A percentile compares a stretch with the other conserved stretches of the same genome.
Conservation (phyloP, 345 rosid species). For the Hirschfeldia incana region DNA sequence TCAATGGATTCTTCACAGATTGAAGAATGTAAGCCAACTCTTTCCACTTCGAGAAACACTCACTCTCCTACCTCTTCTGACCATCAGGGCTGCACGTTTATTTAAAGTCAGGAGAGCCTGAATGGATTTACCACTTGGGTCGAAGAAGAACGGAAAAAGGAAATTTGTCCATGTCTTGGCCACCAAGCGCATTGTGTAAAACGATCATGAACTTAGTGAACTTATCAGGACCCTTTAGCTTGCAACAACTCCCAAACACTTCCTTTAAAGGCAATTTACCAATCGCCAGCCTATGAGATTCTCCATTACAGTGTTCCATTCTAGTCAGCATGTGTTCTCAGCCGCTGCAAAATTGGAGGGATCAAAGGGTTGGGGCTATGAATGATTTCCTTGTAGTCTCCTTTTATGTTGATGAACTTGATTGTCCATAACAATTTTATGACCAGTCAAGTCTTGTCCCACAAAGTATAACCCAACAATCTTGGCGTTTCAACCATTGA, state of each 20-base stretch:
- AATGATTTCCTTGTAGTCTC: no score
- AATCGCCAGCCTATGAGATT: slow-evolving; percentile 4
- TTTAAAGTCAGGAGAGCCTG: slow-evolving; percentile 87
- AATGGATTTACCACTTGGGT: slow-evolving; percentile 63
- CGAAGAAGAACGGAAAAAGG: slow-evolving; percentile 78
- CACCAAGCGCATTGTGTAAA: slow-evolving; percentile 81
- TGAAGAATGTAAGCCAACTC: slow-evolving; percentile 85
- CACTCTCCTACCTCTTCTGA: slow-evolving; percentile 65
- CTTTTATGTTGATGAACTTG: no score
- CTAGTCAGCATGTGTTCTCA: no score
- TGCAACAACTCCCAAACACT: slow-evolving; percentile 84
- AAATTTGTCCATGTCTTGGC: slow-evolving; percentile 78
- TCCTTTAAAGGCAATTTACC: slow-evolving; percentile 91
- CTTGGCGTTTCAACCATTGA: no score
- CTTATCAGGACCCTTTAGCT: slow-evolving; percentile 87
- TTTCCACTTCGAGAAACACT: slow-evolving; percentile 63
- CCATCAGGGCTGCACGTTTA: slow-evolving; percentile 55
- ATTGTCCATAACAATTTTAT: no score
- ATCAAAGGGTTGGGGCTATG: no score
- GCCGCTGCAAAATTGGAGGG: no score
- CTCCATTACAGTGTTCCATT: no score
- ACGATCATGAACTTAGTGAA: slow-evolving; percentile 84
- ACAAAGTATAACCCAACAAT: no score
- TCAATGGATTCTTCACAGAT: slow-evolving; percentile 72
- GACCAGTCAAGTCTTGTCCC: no score